phyloP scores from a whole-genome alignment of 306 rosid genomes.

The Fragaria ananassa region DNA sequence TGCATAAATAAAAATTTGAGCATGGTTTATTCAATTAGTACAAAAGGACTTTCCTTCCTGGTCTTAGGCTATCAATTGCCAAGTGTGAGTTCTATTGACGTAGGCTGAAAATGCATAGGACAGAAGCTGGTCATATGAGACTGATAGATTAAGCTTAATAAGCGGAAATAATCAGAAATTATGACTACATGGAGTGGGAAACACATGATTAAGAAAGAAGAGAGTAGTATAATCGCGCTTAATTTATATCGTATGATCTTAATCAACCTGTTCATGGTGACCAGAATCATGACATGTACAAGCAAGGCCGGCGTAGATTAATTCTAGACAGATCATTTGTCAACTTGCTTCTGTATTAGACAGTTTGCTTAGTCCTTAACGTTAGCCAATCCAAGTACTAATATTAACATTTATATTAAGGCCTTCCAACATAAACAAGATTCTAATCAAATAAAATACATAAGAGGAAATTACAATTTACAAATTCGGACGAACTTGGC shows the following conservation, averaged over 20 bases:
- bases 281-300: not conserved
- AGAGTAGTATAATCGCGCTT: not conserved
- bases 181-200: not conserved
- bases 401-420: not conserved
- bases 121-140: not conserved
- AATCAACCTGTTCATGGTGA: not conserved
- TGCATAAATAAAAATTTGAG: not conserved
- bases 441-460: not conserved
- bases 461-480: not conserved
- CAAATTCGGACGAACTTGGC: not conserved
- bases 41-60: not conserved
- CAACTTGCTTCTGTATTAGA: not conserved
- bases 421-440: not conserved
- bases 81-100: not conserved
- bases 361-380: not conserved
- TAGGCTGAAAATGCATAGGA: not conserved
- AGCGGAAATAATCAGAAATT: not conserved
- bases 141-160: not conserved
- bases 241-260: not conserved
- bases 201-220: not conserved
- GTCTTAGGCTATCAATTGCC: not conserved
- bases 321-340: conserved; percentile 1
- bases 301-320: conserved; percentile 10
- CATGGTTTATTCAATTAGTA: not conserved
- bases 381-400: not conserved